Conservation (phyloP, 352 stramenopile genomes). For the Globisporangium yorkense region DNA sequence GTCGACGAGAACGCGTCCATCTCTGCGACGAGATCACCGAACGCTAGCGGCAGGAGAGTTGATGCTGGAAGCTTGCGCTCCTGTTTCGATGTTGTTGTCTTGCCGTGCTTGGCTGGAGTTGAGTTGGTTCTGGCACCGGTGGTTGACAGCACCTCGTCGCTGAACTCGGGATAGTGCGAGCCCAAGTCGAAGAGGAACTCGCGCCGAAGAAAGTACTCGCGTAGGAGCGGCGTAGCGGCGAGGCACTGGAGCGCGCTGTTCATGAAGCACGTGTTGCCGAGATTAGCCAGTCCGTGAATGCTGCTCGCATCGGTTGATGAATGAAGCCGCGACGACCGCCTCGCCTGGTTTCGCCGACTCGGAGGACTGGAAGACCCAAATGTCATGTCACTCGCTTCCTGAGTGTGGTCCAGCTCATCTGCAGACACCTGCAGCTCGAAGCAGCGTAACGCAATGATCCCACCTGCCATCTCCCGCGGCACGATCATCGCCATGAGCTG, state of each 20-base stretch:
- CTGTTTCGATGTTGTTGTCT: neutral
- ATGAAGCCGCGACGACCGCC: conserved; percentile 1
- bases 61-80: neutral
- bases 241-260: conserved; percentile 87
- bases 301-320: conserved; percentile 65
- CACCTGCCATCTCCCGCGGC: neutral
- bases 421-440: conserved; percentile 3
- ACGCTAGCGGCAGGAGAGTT: conserved; percentile 46
- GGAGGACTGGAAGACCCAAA: neutral
- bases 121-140: neutral
- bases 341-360: conserved; percentile 1
- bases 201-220: conserved; percentile 86
- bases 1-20: conserved; percentile 30
- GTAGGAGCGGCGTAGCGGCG: conserved; percentile 85
- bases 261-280: conserved; percentile 85
- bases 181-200: conserved; percentile 89
- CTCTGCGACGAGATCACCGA: conserved; percentile 74
- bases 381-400: neutral
- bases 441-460: neutral
- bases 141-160: neutral
- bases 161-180: conserved; percentile 20
- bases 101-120: neutral
- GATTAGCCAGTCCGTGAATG: conserved; percentile 69
- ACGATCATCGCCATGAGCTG: conserved; percentile 9
- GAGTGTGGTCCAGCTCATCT: neutral